Conservation (phyloP, 2,329 filamentous ascomycete species). For the Bimuria novae-zelandiae region DNA sequence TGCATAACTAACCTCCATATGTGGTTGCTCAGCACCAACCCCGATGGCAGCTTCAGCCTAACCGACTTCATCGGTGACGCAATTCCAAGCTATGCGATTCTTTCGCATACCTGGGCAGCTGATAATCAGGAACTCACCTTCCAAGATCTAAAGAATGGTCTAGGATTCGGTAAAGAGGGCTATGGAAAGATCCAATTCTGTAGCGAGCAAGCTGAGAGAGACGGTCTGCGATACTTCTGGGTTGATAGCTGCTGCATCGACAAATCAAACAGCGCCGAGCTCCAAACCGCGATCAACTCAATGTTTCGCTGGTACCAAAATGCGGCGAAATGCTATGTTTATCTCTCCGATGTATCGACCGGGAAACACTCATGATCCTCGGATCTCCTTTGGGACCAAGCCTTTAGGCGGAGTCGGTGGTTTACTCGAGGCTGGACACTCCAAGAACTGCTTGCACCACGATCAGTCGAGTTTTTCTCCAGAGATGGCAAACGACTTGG, state of each 20-base stretch:
- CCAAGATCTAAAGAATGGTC: too few relatives aligned
- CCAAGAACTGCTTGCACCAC: not conserved
- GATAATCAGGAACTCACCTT: too few relatives aligned
- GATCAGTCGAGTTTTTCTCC: conserved; percentile 3
- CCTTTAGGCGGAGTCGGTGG: conserved; percentile 6
- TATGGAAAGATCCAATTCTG: too few relatives aligned
- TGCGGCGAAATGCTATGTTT: not conserved
- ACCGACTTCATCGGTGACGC: not conserved
- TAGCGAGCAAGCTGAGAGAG: too few relatives aligned
- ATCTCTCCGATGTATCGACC: not conserved
- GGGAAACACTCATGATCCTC: not conserved
- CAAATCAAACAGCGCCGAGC: not conserved
- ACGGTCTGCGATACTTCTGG: too few relatives aligned
- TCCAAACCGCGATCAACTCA: not conserved
- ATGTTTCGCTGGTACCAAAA: conserved; percentile 7
- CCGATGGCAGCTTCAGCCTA: not conserved
- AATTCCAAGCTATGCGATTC: too few relatives aligned
- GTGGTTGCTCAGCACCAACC: not conserved
- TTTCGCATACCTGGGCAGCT: too few relatives aligned
- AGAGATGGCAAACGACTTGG: conserved; percentile 8
- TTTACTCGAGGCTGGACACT: not conserved
- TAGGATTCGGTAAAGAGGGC: too few relatives aligned
- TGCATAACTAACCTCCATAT: not conserved
- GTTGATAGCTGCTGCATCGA: too few relatives aligned
- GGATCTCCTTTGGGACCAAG: not conserved